Percentiles rank a stretch among this genome's conserved stretches.
These are phyloP conservation scores for Zasmidium cellare DNA, from an alignment of 2,329 filamentous ascomycete genomes.

Conservation along the genomic window DNA sequence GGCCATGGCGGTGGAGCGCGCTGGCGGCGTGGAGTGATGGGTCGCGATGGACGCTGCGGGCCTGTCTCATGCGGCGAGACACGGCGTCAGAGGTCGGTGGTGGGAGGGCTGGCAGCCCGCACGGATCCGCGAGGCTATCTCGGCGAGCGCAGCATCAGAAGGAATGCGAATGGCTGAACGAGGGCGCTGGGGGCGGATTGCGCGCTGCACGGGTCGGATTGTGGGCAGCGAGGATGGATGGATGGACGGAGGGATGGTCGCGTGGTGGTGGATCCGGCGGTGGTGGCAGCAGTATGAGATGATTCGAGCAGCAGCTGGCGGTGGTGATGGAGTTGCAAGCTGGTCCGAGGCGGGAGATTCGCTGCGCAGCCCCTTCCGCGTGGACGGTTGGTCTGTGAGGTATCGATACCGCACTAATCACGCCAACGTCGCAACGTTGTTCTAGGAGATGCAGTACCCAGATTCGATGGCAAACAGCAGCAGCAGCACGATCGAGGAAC, in stretches of 20 bases:
- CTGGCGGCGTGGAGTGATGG: conserved; percentile 8
- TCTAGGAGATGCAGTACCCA: background rate
- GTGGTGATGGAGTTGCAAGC: background rate
- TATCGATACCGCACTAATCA: background rate
- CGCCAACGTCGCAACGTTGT: background rate
- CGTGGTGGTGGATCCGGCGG: background rate
- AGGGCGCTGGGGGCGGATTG: background rate
- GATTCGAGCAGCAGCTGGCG: background rate
- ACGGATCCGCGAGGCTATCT: conserved; percentile 9
- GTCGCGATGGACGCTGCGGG: conserved; percentile 3
- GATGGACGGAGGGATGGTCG: background rate
- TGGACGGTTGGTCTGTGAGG: background rate
- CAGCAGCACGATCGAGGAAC: background rate
- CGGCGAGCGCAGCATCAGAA: conserved; percentile 4
- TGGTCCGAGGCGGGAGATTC: background rate
- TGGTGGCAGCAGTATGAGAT: too few species aligned
- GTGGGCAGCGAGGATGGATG: background rate
- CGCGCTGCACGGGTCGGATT: background rate
- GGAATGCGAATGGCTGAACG: background rate
- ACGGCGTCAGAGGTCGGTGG: background rate
- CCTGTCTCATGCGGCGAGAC: conserved; percentile 6
- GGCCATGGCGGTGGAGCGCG: conserved; percentile 15
- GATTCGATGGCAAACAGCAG: background rate
- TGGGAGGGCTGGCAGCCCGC: conserved; percentile 4
- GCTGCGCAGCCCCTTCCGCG: background rate